Evolutionary conservation across 208 protist genomes (phyloP), one percentile per base, ranked within the genome.

Genomic region (Leishmania gerbilli): DNA sequence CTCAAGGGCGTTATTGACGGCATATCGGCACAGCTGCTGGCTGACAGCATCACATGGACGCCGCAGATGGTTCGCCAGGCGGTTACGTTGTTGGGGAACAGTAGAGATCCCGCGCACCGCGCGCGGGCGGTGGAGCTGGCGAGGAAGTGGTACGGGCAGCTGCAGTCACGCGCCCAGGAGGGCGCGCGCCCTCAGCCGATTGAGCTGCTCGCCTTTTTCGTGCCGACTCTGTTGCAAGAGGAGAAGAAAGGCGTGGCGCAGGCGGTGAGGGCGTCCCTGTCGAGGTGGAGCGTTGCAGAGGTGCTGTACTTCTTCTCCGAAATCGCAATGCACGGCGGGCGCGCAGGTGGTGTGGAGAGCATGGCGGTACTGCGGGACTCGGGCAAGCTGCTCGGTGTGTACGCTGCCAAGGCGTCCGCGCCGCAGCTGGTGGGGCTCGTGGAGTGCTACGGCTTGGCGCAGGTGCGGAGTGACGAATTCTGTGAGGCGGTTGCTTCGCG

Each of bases 401-500:
- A 91, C 76, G 89, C 92, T 67, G 80, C 81, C 21, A 84, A 85
- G 19, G 91, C 94, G 15, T 95, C 94, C 24, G 80, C 89, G 31
- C 64, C 80, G 51, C 94, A 97, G 88, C 82, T 97, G 42, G 84
- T 85, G 15, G 76, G 83, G 64, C 81, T 97, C 24, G 85, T 92
- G 72, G 81, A 84, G 71, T 94, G 84, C 64, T 96, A 90, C 74
- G 94, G 92, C 1, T 74, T 60, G 40, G 87, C 91, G 3, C 85
- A 86, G 40, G 92, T 97, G 55, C 90, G 94, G 3, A 90, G 94
- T 69, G 92, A 97, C 69, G 83, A 84, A 11, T 93, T 97, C 64
- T 95, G 92, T 84, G 86, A 88, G 24, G 87, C 86, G 3, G 86
- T 92, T 40, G 78, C 87, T 19, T 79, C 40, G 58, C 87, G 94